These are phyloP conservation scores for Dentipellis sp. DNA, from an alignment of 768 basidiomycete species.

Conservation along the genomic window DNA sequence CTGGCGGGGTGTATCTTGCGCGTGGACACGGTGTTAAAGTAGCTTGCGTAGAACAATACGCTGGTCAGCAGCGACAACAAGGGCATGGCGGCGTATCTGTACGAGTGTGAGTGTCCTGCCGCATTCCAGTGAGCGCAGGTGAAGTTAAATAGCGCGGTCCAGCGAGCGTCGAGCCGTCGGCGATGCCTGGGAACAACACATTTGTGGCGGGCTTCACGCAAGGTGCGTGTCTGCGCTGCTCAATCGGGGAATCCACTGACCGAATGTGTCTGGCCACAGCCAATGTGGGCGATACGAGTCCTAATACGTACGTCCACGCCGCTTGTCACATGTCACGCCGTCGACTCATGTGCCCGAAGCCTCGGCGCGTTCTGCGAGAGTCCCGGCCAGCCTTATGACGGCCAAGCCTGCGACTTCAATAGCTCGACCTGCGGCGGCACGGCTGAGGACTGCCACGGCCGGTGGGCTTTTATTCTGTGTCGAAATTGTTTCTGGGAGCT, in stretches of 20 bases:
- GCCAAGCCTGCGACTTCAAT: constrained; percentile 57
- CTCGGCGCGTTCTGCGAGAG: constrained; percentile 71
- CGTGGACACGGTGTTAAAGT: neutral
- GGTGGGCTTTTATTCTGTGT: constrained; percentile 28
- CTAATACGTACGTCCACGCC: constrained; percentile 53
- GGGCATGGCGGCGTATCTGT: constrained; percentile 76
- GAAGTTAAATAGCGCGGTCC: neutral
- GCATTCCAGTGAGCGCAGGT: neutral
- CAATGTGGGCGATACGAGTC: constrained; percentile 75
- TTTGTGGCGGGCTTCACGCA: constrained; percentile 75
- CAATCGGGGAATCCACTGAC: constrained; percentile 2
- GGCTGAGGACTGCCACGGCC: constrained; percentile 60
- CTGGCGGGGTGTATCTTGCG: neutral
- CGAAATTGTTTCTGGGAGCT: neutral
- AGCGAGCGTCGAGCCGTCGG: constrained; percentile 55
- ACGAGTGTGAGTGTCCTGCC: constrained; percentile 43
- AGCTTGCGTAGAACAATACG: constrained; percentile 55
- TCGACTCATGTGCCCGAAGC: constrained; percentile 22
- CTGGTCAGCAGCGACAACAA: constrained; percentile 79
- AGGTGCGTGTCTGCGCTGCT: constrained; percentile 32
- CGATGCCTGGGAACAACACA: constrained; percentile 58
- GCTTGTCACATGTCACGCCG: neutral
- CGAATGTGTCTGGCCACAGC: constrained; percentile 28
- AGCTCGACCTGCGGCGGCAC: constrained; percentile 70
- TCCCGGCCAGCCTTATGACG: constrained; percentile 60